Evolutionary conservation across 352 stramenopile species (phyloP).

Genomic region (Pythium periplocum): DNA sequence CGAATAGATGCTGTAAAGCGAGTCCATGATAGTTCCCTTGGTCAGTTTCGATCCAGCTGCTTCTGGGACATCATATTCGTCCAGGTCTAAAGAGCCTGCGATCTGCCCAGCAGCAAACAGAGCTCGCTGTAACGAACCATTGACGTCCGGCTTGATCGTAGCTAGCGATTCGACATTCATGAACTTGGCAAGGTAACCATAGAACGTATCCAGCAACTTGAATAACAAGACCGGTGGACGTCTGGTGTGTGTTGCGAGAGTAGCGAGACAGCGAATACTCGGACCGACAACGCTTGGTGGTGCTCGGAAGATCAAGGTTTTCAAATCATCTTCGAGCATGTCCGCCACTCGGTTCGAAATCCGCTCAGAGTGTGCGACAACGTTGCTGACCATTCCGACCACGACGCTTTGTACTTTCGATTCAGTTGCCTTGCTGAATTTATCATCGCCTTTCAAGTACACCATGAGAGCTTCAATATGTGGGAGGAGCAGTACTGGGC

Average conservation of each 20-base stretch:
- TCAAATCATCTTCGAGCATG: constrained; percentile 59
- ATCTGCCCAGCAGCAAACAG: constrained; percentile 72
- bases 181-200: constrained; percentile 52
- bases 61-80: constrained; percentile 23
- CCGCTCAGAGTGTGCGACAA: constrained; percentile 47
- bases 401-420: constrained; percentile 54
- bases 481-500: constrained; percentile 39
- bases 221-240: constrained; percentile 42
- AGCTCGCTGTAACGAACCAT: constrained; percentile 60
- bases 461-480: constrained; percentile 73
- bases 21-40: constrained; percentile 49
- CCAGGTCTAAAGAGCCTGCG: constrained; percentile 59
- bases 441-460: constrained; percentile 62
- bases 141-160: constrained; percentile 29
- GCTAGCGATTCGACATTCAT: constrained; percentile 25
- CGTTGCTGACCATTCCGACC: constrained; percentile 54
- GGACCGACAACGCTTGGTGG: constrained; percentile 81
- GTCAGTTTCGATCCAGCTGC: constrained; percentile 19
- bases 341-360: constrained; percentile 36
- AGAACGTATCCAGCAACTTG: constrained; percentile 65
- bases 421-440: constrained; percentile 43
- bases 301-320: constrained; percentile 46
- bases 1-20: constrained; percentile 56
- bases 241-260: constrained; percentile 35
- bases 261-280: constrained; percentile 70